phyloP scores from a whole-genome alignment of 225 moss, liverwort and hornwort species.

The Bryoerythrophyllum caledonicum region DNA sequence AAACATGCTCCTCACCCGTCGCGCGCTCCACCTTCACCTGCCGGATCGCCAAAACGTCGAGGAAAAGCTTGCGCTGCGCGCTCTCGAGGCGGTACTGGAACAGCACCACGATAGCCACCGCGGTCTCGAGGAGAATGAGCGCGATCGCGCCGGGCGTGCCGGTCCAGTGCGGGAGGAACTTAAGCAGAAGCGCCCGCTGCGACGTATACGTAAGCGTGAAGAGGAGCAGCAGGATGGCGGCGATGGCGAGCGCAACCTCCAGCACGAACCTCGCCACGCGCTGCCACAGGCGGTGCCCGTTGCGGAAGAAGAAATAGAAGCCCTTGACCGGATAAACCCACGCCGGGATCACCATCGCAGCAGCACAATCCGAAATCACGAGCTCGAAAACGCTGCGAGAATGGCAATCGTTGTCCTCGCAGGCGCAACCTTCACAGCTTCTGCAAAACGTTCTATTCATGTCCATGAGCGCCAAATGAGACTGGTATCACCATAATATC shows the following conservation, averaged over 20 bases:
- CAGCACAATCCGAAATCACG: background rate
- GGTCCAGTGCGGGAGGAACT: conserved; percentile 38
- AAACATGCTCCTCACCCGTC: conserved; percentile 55
- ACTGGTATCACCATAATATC: too few species aligned
- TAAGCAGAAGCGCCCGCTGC: conserved; percentile 36
- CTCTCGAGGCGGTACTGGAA: conserved; percentile 71
- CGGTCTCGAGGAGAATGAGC: conserved; percentile 60
- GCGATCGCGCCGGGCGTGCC: conserved; percentile 52
- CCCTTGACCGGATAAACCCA: conserved; percentile 74
- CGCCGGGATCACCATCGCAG: conserved; percentile 40
- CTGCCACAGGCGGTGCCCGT: conserved; percentile 45
- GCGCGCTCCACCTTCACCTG: conserved; percentile 40
- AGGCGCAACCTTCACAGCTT: too few species aligned
- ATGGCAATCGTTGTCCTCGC: background rate
- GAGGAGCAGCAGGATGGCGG: conserved; percentile 38
- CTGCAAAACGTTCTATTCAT: too few species aligned
- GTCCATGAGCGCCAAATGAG: too few species aligned
- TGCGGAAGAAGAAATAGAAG: conserved; percentile 67
- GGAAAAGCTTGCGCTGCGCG: conserved; percentile 64
- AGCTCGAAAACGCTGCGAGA: background rate
- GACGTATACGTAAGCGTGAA: conserved; percentile 34
- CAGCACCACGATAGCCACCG: conserved; percentile 47
- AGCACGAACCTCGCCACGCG: conserved; percentile 47
- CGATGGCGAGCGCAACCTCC: conserved; percentile 45
- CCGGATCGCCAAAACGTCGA: conserved; percentile 49